These are phyloP conservation scores for Sclerotiophoma versabilis DNA, from an alignment of 2,329 filamentous ascomycete species.

Conservation along the genomic window DNA sequence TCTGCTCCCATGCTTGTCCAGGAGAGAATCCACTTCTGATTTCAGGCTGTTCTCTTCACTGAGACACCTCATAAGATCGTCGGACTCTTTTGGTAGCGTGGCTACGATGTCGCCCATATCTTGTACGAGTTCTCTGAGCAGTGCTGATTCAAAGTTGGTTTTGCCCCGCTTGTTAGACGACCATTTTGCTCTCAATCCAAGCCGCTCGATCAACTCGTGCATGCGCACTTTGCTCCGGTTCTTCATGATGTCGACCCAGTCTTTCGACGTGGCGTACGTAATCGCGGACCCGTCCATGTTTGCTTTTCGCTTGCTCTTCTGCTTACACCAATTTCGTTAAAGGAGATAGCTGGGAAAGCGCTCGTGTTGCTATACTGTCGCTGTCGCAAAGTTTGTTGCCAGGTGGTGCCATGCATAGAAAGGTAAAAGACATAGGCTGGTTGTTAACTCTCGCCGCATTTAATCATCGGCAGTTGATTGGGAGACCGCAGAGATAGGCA, in stretches of 20 bases:
- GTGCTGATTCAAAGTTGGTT: slow-evolving; percentile 45
- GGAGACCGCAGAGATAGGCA: background rate
- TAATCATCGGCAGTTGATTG: slow-evolving; percentile 7
- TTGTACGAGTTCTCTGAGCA: slow-evolving; percentile 44
- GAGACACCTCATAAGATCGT: slow-evolving; percentile 40
- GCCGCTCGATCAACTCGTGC: slow-evolving; percentile 47
- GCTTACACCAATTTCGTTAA: background rate
- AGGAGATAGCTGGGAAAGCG: background rate
- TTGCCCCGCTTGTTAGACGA: slow-evolving; percentile 49
- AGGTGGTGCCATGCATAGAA: slow-evolving; percentile 2
- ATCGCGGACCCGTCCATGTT: slow-evolving; percentile 38
- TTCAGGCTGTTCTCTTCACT: slow-evolving; percentile 40
- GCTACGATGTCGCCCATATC: slow-evolving; percentile 45
- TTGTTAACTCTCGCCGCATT: background rate
- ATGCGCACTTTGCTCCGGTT: slow-evolving; percentile 46
- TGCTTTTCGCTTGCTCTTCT: slow-evolving; percentile 16
- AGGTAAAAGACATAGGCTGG: slow-evolving; percentile 3
- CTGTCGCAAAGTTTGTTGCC: background rate
- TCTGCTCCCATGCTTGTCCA: slow-evolving; percentile 42
- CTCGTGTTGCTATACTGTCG: background rate
- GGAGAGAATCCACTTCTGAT: slow-evolving; percentile 37
- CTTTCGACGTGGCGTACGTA: slow-evolving; percentile 41
- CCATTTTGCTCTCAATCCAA: slow-evolving; percentile 46
- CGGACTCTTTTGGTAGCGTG: slow-evolving; percentile 43
- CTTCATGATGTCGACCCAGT: slow-evolving; percentile 49